Evolutionary conservation across 1,139 yeast genomes (phyloP).

Genomic region (Candida tropicalis): DNA sequence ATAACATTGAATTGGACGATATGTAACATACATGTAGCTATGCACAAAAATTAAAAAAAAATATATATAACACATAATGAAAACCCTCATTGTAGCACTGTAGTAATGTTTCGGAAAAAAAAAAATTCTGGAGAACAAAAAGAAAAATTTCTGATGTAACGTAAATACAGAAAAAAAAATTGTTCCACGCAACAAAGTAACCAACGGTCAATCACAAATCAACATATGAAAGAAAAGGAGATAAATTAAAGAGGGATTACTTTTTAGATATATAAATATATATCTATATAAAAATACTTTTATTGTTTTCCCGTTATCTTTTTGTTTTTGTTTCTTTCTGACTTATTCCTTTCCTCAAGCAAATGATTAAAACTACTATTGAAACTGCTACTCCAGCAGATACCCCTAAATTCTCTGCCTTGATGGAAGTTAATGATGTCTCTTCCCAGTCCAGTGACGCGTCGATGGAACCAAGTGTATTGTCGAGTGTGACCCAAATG

Average conservation of each 20-base stretch:
- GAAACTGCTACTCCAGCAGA: background rate
- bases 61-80: no score
- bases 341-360: background rate
- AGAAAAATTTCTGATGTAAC: constrained; percentile 3
- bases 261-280: no score
- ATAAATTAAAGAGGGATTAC: background rate
- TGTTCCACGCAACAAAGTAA: background rate
- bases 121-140: background rate
- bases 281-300: background rate
- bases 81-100: background rate
- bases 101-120: background rate
- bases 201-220: background rate
- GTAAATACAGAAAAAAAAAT: background rate
- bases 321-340: background rate
- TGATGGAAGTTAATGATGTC: constrained; percentile 4
- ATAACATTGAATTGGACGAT: constrained; percentile 21
- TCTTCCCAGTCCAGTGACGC: constrained; percentile 10
- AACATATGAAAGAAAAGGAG: background rate
- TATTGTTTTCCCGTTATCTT: background rate
- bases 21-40: constrained; percentile 10
- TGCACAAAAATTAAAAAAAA: no score
- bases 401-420: constrained; percentile 7
- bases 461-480: constrained; percentile 7
- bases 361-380: background rate
- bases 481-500: constrained; percentile 11